phyloP scores from a whole-genome alignment of 305 asterid genomes.

The Stenogyne calaminthoides region DNA sequence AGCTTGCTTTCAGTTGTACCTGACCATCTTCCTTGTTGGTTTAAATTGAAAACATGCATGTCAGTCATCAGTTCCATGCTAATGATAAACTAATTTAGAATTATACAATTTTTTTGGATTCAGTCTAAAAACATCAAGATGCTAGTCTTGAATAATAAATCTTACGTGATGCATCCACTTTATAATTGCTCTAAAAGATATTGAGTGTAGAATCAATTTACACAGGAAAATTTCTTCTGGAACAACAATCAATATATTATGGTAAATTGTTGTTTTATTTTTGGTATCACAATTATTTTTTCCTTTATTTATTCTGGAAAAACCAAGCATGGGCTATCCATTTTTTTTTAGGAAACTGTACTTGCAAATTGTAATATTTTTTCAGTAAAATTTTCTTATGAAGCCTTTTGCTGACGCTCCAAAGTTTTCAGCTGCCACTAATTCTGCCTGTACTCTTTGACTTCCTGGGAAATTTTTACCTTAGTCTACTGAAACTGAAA shows the following conservation, averaged over 20 bases:
- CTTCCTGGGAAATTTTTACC: neutral
- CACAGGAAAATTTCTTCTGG: neutral
- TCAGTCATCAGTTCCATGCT: neutral
- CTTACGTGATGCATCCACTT: neutral
- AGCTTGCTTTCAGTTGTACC: slow-evolving; percentile 15
- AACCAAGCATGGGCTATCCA: neutral
- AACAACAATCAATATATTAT: neutral
- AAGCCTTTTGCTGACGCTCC: neutral
- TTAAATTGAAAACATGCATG: neutral
- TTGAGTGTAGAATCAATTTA: neutral
- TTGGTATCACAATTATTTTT: neutral
- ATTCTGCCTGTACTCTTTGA: neutral
- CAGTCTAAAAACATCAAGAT: neutral
- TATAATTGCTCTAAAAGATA: neutral
- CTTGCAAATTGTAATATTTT: neutral
- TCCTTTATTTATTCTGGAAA: neutral
- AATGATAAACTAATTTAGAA: slow-evolving; percentile 7
- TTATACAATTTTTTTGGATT: neutral
- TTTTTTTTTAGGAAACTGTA: neutral
- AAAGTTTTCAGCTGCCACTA: neutral
- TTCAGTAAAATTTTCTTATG: neutral
- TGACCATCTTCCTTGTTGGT: slow-evolving; percentile 21
- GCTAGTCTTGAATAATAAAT: slow-evolving; percentile 3
- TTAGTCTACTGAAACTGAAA: neutral
- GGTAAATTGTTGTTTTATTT: neutral